Base-by-base conservation (phyloP, 331 rosid genomes). In the Saraca asoca region DNA sequence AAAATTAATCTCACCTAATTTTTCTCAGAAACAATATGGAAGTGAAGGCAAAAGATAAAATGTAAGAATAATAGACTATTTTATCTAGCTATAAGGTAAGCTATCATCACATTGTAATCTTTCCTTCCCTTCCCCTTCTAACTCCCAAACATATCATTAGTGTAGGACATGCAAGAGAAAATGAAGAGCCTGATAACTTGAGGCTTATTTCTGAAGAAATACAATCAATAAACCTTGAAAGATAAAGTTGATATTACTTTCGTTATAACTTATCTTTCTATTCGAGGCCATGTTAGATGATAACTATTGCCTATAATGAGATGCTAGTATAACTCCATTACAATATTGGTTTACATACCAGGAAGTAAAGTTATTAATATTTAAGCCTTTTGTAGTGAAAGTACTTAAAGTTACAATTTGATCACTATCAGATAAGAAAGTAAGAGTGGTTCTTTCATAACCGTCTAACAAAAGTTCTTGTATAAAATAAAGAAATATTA, bases 371-470 rank as follows among this genome's bases (percentile, higher is more conserved):
- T 15, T 51, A 39, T n/a, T 58, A 7, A n/a, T 51, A 63, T 13
- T 6, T 54, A 14, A 24, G 16, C 7, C 1, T 9, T 15, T 14
- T 52, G 39, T 2, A 13, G 15, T 51, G 31, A 8, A 61, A 51
- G 17, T 52, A 42, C 41, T 34, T 6, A 17, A 12, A 12, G 7
- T 35, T 51, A 66, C 16, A 5, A 9, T 66, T 38, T 34, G 37
- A 6, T 17, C 8, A 33, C 44, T 4, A 50, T 9, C 12, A 8
- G 53, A 16, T 46, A 44, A 0, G 4, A 34, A n/a, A 45, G 54
- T 64, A 13, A 53, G 33, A n/a, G n/a, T n/a, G n/a, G 42, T n/a
- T 68, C n/a, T 43, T 68, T 68, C 5, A 49, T 54, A 53, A 56
- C 45, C 24, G 37, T 38, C 49, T 9, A 61, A 14, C 43, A 39